These are phyloP conservation scores for Epichloe sibirici DNA, from an alignment of 2,329 filamentous ascomycete species.

Conservation along the genomic window DNA sequence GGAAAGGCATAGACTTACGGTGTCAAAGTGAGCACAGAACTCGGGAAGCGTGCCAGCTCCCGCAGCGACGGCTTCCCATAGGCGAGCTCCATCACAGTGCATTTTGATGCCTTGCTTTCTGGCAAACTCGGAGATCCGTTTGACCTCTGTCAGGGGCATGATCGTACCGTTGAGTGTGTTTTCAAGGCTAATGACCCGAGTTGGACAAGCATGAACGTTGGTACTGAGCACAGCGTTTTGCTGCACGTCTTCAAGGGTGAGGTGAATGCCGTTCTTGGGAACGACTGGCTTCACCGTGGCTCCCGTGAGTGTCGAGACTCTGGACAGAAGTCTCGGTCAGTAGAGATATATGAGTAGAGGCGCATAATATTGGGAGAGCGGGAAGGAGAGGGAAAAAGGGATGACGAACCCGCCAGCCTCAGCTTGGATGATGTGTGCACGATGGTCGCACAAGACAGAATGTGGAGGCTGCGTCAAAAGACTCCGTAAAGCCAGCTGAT, in stretches of 20 bases:
- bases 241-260: constrained; percentile 67
- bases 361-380: background rate
- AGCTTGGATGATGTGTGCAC: constrained; percentile 63
- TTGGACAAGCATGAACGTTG: constrained; percentile 69
- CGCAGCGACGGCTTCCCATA: constrained; percentile 71
- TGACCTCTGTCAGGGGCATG: constrained; percentile 61
- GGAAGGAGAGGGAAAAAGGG: background rate
- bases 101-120: constrained; percentile 50
- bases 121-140: constrained; percentile 59
- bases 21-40: constrained; percentile 59
- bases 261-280: constrained; percentile 57
- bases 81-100: constrained; percentile 67
- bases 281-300: constrained; percentile 56
- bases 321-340: constrained; percentile 21
- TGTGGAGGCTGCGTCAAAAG: constrained; percentile 72
- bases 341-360: background rate
- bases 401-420: constrained; percentile 46
- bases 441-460: constrained; percentile 64
- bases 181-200: constrained; percentile 69
- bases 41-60: constrained; percentile 56
- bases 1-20: constrained; percentile 64
- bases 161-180: constrained; percentile 75
- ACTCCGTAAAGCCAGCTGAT: constrained; percentile 70
- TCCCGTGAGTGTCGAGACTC: constrained; percentile 58
- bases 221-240: constrained; percentile 51